These are phyloP conservation scores for Microdochium bolleyi DNA, from an alignment of 2,329 filamentous ascomycete species.

Conservation along the genomic window DNA sequence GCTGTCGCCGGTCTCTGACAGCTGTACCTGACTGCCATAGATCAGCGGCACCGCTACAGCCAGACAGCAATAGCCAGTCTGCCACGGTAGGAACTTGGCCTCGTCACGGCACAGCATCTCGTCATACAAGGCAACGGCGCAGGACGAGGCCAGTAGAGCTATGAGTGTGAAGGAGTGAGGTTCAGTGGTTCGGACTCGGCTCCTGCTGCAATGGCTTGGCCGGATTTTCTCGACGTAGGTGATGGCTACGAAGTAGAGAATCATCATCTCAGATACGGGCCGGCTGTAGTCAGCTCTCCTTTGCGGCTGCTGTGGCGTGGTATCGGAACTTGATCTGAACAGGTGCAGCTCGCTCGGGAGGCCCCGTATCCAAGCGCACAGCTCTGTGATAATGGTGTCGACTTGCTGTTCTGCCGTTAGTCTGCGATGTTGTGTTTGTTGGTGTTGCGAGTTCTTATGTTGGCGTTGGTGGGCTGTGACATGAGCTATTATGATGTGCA, in stretches of 20 bases:
- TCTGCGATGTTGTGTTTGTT: not conserved
- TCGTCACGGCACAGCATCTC: not conserved
- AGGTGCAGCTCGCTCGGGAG: not conserved
- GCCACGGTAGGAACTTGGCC: not conserved
- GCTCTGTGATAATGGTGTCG: not conserved
- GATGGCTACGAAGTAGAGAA: not conserved
- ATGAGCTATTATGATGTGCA: not conserved
- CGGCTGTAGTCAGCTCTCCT: not conserved
- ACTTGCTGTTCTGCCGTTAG: not conserved
- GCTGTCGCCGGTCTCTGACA: not conserved
- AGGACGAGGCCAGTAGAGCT: not conserved
- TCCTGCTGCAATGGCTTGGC: not conserved
- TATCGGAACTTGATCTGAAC: too few relatives aligned
- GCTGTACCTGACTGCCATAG: not conserved
- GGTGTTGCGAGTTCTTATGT: not conserved
- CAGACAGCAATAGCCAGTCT: not conserved
- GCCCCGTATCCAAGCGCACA: not conserved
- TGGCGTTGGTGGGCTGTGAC: not conserved
- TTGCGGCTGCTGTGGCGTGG: not conserved
- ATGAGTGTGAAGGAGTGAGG: not conserved
- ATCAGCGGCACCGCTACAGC: not conserved
- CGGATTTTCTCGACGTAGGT: not conserved
- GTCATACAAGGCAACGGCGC: not conserved
- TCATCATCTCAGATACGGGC: not conserved
- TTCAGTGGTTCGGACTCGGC: too few relatives aligned